Percentiles rank a stretch among this genome's conserved stretches.
Evolutionary conservation across 371 early-diverging fungal species (phyloP).

Genomic region (Homolaphlyctis polyrhiza): DNA sequence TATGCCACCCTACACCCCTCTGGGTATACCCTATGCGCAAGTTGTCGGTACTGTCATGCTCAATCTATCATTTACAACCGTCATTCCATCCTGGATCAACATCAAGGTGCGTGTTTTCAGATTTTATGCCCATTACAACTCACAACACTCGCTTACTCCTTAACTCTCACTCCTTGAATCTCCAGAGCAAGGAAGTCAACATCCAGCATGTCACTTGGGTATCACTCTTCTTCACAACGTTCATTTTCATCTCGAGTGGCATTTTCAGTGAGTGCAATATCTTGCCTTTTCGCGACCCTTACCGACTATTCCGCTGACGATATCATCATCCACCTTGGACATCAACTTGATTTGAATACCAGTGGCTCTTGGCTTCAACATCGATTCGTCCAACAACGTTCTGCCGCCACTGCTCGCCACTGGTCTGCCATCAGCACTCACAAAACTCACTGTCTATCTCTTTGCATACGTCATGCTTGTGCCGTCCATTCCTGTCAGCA

Average conservation of each 20-base stretch:
- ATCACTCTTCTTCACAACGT: slow-evolving; percentile 18
- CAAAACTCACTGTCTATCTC: slow-evolving; percentile 56
- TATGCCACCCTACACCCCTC: slow-evolving; percentile 17
- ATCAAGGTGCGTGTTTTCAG: slow-evolving; percentile 38
- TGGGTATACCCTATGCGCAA: not conserved
- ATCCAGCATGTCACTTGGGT: slow-evolving; percentile 41
- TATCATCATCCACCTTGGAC: too few species aligned
- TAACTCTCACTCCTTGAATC: not conserved
- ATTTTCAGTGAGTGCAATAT: slow-evolving; percentile 25
- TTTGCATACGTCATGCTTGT: slow-evolving; percentile 69
- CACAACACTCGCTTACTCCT: not conserved
- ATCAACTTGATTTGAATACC: not conserved
- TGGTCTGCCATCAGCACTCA: slow-evolving; percentile 19
- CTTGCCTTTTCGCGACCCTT: too few species aligned
- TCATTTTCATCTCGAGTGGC: slow-evolving; percentile 37
- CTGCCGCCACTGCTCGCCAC: slow-evolving; percentile 18
- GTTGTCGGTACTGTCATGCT: slow-evolving; percentile 39
- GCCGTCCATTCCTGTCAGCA: slow-evolving; percentile 71
- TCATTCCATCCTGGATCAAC: slow-evolving; percentile 45
- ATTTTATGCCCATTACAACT: too few species aligned
- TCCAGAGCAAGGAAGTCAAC: slow-evolving; percentile 34
- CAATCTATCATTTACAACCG: slow-evolving; percentile 33
- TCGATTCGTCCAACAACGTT: slow-evolving; percentile 14
- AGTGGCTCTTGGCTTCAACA: slow-evolving; percentile 36
- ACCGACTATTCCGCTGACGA: too few species aligned